Evolutionary conservation across 257 asterid species (phyloP).

Genomic region (Solanum gracilifrons): DNA sequence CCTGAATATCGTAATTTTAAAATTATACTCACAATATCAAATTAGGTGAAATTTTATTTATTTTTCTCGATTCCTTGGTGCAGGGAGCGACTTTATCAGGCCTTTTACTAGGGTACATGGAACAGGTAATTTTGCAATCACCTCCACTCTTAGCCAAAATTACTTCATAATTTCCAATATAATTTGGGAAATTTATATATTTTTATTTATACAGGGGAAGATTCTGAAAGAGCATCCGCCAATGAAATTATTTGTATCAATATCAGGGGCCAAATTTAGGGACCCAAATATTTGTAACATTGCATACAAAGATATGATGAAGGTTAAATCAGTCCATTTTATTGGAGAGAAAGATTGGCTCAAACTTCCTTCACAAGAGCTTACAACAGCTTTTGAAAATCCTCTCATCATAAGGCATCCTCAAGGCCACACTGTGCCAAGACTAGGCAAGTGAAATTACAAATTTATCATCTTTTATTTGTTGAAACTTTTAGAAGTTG

Average conservation of each 20-base stretch:
- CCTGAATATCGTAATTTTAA: no score
- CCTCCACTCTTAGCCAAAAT: no score
- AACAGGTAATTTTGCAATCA: conserved; percentile 10
- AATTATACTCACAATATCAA: no score
- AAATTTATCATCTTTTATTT: background rate
- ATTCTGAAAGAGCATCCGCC: conserved; percentile 43
- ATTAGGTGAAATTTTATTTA: background rate
- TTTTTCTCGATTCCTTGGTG: background rate
- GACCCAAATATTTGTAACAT: conserved; percentile 31
- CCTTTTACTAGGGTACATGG: conserved; percentile 44
- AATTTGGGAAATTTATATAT: background rate
- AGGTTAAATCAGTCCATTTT: conserved; percentile 45
- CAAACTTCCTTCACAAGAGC: conserved; percentile 48
- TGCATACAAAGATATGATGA: conserved; percentile 46
- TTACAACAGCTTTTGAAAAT: conserved; percentile 31
- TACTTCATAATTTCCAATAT: background rate
- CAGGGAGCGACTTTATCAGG: conserved; percentile 55
- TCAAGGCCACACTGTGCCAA: conserved; percentile 62
- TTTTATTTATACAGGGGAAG: conserved; percentile 24
- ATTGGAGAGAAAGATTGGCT: conserved; percentile 63
- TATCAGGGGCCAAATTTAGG: conserved; percentile 58
- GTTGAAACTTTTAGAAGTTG: background rate
- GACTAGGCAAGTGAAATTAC: conserved; percentile 25
- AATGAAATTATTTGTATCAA: conserved; percentile 34
- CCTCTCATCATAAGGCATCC: conserved; percentile 53